Base-by-base conservation (phyloP, 2,329 filamentous ascomycete species). In the Aphanoascus verrucosus region DNA sequence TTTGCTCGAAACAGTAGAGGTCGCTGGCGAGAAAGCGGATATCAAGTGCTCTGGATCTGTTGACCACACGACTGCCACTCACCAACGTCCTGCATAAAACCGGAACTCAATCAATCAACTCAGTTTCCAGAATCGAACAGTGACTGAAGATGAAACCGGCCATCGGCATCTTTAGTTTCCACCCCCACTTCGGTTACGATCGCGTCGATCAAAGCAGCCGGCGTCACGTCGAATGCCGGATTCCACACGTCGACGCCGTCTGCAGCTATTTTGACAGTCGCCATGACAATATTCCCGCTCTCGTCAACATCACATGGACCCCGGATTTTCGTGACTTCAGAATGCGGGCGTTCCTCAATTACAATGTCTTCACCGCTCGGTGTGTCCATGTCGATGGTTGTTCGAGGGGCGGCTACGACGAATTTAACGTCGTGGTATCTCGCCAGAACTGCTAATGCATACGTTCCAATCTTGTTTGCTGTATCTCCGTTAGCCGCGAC, bases 391-490 rank as follows among this genome's bases (percentile, higher is more conserved):
- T 98, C 93, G 61, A 98, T 93, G 54, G 88, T 95, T 1, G 93
- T 98, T 5, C 90, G 86, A 0, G 93, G 93, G 0, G 93, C 93
- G 0, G 93, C 93, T 31, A 98, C 90, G 8, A 98, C 78, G 66
- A 98, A 98, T 69, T 91, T 94, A 64, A 97, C 79, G 15, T 87
- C 86, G 63, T 98, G 93, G 64, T 90, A 77, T 59, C 79, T 83
- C 19, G 93, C 93, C 31, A 95, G 77, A n/a, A 97, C 89, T 2
- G 93, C 89, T 3, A 98, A 78, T 52, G 84, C 80, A 67, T 98
- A 97, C 0, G 93, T 98, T 49, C 93, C 93, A 57, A 98, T 94
- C 75, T 98, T 98, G 74, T 98, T 98, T 53, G 93, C 93, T 0
- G 93, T 97, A 71, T 98, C 93, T 31, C 93, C 93, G 63, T 98